Evolutionary conservation across 768 basidiomycete genomes (phyloP), one percentile per base, ranked within the genome.

Genomic region (Naganishia vishniacii): DNA sequence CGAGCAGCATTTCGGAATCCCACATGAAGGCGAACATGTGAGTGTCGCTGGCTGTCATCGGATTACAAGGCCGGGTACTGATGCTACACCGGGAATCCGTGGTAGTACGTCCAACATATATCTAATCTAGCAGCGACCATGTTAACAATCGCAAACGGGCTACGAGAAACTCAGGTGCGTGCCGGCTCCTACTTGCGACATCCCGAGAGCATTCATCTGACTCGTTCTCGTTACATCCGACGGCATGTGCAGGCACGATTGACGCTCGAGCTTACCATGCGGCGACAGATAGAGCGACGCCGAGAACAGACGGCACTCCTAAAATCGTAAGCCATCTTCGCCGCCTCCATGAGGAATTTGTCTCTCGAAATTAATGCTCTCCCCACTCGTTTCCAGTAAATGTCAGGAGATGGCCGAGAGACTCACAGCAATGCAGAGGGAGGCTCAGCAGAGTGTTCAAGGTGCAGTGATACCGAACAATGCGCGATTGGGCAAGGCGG

Each of bases 101-200:
- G 18, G 61, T 25, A 64, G 63, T 64, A 58, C 26, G 63, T 53
- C 7, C 41, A 46, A 31, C 63, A 64, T 48, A 58, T 64, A 40
- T n/a, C 49, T 25, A 58, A 41, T n/a, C 32, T 64, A n/a, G 63
- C 42, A 26, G 42, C 51, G 15, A 53, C 63, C 18, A 64, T 64
- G 63, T 16, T 64, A 3, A 45, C 51, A 6, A 53, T 64, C 15
- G 25, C 63, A 1, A 64, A 64, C n/a, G 46, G 56, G 3, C 34
- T 64, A 44, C 41, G 63, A 20, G 53, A 58, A 25, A 53, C 56
- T 4, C 63, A 64, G 40, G 51, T 42, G 6, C 18, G 61, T 34
- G 31, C 20, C n/a, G 25, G 37, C 20, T 1, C 28, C 20, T 26
- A 8, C 28, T 9, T 25, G 15, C 28, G 11, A n/a, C n/a, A n/a